Evolutionary conservation across 177 flowering plant species (phyloP), one percentile per base, ranked within the genome.

Genomic region (Telopea speciosissima): DNA sequence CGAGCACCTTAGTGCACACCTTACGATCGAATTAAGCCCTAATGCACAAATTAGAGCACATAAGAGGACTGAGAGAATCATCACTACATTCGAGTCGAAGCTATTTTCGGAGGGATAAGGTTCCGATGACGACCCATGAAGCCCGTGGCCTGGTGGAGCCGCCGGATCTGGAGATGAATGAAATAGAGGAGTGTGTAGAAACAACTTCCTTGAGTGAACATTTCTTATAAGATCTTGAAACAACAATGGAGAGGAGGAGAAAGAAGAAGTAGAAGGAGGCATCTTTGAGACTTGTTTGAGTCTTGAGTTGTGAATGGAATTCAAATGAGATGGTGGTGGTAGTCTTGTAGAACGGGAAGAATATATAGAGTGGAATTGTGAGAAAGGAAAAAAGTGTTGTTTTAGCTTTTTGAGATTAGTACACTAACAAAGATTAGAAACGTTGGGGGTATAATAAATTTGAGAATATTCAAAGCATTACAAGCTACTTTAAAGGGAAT

Each of bases 41-140:
- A 93, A 83, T 3, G 95, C 87, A 72, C 94, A 90, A 52, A 95
- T 82, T 22, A 93, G 72, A 59, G 95, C 96, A 66, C 98, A 93
- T n/a, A 91, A 59, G 33, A 95, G 86, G 69, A 88, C 91, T 31
- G 93, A 82, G 0, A 95, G 84, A 68, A 91, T 87, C 92, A 91
- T 80, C 0, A 88, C 88, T 14, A 89, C 83, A 69, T 96, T 86
- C 8, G 90, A 83, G 67, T 93, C 95, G 36, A 90, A 86, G 71
- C 73, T 78, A 67, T 76, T 81, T 31, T 75, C 70, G 7, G 79
- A 76, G 3, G 66, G 22, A 67, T 78, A 79, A 0, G 78, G 60
- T 16, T 49, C 19, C 17, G 54, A 49, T 49, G 19, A 31, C 2
- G 5, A 66, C 82, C 0, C 72, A 22, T 2, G 81, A 22, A 45